Base-by-base conservation (phyloP, 805 yeast species). In the Candida insectalens region DNA sequence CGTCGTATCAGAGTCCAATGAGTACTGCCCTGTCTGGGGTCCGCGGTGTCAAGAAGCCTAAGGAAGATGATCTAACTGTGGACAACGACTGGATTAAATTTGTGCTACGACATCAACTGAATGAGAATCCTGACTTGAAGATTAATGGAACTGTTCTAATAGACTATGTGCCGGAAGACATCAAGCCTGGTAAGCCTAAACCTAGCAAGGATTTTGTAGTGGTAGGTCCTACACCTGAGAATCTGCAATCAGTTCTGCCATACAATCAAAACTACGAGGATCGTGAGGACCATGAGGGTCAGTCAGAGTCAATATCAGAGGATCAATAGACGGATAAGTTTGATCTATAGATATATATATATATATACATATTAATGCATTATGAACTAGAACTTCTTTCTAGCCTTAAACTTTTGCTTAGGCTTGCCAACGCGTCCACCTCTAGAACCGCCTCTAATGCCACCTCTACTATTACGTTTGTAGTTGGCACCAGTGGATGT, bases 351-450 rank as follows among this genome's bases (percentile, higher is more conserved):
- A n/a, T n/a, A n/a, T n/a, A n/a, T n/a, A n/a, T n/a, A n/a, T n/a
- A n/a, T n/a, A n/a, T n/a, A n/a, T n/a, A n/a, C n/a, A n/a, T n/a
- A n/a, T n/a, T n/a, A n/a, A n/a, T n/a, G n/a, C n/a, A n/a, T n/a
- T n/a, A n/a, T n/a, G n/a, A n/a, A n/a, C n/a, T 59, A 75, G 40
- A 75, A 62, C 65, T 74, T 75, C 65, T 70, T 75, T 46, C 67
- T 70, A 17, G 80, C 67, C 54, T 71, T 71, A 46, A 71, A 72
- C 47, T 69, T 71, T 39, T 61, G 68, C 46, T 65, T 63, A 9
- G 55, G 51, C 37, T 56, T 55, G 18, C 45, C 42, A 29, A 47
- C 53, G 19, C 51, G 42, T 4, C 49, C 53, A 28, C 34, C 34
- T 26, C 34, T 29, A 13, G 21, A n/a, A n/a, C n/a, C n/a, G n/a